Base-by-base conservation (phyloP, 1,284 basidiomycete species). In the Ustilago sp. region DNA sequence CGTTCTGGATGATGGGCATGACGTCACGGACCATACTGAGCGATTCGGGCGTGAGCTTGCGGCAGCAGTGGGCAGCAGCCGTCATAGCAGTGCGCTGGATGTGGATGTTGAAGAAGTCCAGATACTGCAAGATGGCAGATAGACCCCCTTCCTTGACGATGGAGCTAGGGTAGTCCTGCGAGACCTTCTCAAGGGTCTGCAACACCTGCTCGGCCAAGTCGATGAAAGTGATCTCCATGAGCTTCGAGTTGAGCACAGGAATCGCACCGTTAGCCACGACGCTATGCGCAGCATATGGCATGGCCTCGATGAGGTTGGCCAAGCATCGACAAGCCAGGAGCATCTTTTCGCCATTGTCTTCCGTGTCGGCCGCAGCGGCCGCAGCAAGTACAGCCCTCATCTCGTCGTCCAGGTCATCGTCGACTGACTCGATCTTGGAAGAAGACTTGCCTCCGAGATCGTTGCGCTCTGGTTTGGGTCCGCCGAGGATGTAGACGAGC, bases 401-500 rank as follows among this genome's bases (percentile, higher is more conserved):
- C 48, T 71, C 76, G 15, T 75, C 78, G 58, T 73, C 70, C 19
- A 73, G 61, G 8, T 69, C 71, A 35, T 80, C 69, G 28, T 72
- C 68, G 51, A 61, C 38, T 0, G 62, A 34, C 48, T 55, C 43
- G 19, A 64, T 55, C 19, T 65, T 66, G 52, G 56, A 47, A 28
- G 63, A 66, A 13, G 61, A 64, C 11, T 50, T 59, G 64, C 57
- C 67, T 28, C 58, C 58, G 19, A 60, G 36, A 34, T 78, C 77
- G 53, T 51, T 56, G n/a, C 68, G 70, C 2, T 75, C 74, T 0
- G 83, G 81, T 60, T 81, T 80, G 19, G 90, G 88, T 1, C 97
- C 97, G 35, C 93, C 93, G 53, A 99, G 89, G 76, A 98, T 94
- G 83, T 91, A 91, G 74, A 99, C 92, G 52, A 99, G 90, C 87